Conservation (phyloP, 2,329 filamentous ascomycete species). For the Cephalotrichum gorgonifer region DNA sequence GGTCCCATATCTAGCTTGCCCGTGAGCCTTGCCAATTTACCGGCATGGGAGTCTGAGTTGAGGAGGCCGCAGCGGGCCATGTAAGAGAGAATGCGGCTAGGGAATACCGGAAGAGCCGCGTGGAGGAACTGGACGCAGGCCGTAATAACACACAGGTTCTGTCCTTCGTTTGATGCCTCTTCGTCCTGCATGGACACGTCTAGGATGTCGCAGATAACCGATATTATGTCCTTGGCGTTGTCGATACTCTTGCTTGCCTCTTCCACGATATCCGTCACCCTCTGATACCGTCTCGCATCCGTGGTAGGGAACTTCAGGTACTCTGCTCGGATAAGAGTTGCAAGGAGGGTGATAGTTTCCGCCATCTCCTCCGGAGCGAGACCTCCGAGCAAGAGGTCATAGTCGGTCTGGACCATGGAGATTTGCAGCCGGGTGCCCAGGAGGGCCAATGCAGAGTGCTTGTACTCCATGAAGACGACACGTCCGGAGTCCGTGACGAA, state of each 20-base stretch:
- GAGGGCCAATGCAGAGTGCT: slow-evolving; percentile 70
- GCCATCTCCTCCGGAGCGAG: slow-evolving; percentile 53
- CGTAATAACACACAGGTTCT: slow-evolving; percentile 54
- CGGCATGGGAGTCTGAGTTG: slow-evolving; percentile 63
- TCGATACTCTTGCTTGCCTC: slow-evolving; percentile 43
- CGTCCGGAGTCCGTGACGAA: slow-evolving; percentile 72
- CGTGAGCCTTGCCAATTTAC: slow-evolving; percentile 67
- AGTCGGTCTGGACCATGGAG: slow-evolving; percentile 46
- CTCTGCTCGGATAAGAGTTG: slow-evolving; percentile 53
- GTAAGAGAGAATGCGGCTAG: slow-evolving; percentile 83
- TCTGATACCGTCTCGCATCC: slow-evolving; percentile 7
- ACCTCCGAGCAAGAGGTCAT: slow-evolving; percentile 38
- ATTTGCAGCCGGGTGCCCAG: slow-evolving; percentile 68
- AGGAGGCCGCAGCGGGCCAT: slow-evolving; percentile 73
- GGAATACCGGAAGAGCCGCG: slow-evolving; percentile 61
- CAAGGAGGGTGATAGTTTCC: slow-evolving; percentile 65
- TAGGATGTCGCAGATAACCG: slow-evolving; percentile 74
- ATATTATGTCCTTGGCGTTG: slow-evolving; percentile 64
- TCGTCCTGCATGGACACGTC: slow-evolving; percentile 58
- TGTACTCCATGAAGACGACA: slow-evolving; percentile 65
- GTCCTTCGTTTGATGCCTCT: slow-evolving; percentile 43
- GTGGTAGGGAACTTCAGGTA: slow-evolving; percentile 22
- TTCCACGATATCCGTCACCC: slow-evolving; percentile 38
- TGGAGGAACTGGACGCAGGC: slow-evolving; percentile 74
- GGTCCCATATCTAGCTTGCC: slow-evolving; percentile 72